Evolutionary conservation across 805 yeast species (phyloP), one percentile per base, ranked within the genome.

Genomic region (Tetrapisispora phaffii): DNA sequence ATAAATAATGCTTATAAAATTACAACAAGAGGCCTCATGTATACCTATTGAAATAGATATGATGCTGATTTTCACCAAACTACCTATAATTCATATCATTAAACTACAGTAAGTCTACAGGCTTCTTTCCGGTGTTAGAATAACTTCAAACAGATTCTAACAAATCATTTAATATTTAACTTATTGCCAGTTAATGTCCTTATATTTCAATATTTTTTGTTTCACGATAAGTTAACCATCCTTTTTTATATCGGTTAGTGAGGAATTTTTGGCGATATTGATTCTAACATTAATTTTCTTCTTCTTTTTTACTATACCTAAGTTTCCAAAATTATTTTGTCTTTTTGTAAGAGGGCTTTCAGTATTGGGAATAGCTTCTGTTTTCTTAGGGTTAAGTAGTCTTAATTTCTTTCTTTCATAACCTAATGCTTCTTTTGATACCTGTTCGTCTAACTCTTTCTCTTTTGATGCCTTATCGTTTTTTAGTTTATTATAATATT

Each of bases 401-500:
- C 17, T 33, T 26, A 16, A 17, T 22, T 34, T 44, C 20, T 35
- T 44, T 8, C n/a, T 39, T 3, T 44, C 47, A 29, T 38, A 44
- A 9, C 21, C 24, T 34, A 19, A 6, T 16, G 35, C 8, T 28
- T 44, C 26, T 4, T 13, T 35, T 4, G 34, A 24, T 3, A 44
- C 16, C 15, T 46, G 40, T 34, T 45, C 38, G n/a, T 47, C 38
- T 10, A 49, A 9, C n/a, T 49, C 49, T 15, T 40, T 33, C 32
- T 54, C 51, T 28, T 49, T 43, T 9, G 20, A 23, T 9, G 39
- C 10, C 17, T 49, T 45, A 15, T 44, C 38, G 1, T 42, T 33
- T 28, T 50, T 43, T 2, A 49, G 19, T 3, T 42, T 35, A 17
- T 51, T 39, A 34, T 49, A 53, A 44, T 48, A 57, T 2, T 50